phyloP scores from a whole-genome alignment of 2,329 filamentous ascomycete species.

The Cephalotrichum gorgonifer region DNA sequence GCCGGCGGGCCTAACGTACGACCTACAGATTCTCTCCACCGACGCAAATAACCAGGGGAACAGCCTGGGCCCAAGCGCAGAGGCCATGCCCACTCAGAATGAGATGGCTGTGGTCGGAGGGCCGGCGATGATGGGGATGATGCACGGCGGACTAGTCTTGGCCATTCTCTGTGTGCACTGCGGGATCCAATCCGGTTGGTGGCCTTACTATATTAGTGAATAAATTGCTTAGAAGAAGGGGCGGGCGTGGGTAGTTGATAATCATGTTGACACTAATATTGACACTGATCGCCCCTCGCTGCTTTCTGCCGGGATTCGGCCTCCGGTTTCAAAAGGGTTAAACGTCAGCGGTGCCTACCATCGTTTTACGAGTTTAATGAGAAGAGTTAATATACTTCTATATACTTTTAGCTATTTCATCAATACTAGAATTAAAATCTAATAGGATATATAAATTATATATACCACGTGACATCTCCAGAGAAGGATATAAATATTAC shows the following conservation, averaged over 20 bases:
- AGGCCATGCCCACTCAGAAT: background rate
- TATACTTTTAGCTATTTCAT: too few species aligned
- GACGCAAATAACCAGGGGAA: background rate
- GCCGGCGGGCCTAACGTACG: constrained; percentile 29
- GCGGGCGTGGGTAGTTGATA: too few species aligned
- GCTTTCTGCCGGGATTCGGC: too few species aligned
- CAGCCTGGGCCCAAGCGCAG: background rate
- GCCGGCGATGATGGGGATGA: background rate
- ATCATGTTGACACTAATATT: too few species aligned
- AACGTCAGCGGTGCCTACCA: too few species aligned
- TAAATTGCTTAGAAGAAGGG: background rate
- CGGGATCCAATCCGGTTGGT: background rate
- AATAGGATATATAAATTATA: background rate
- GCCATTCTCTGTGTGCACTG: background rate
- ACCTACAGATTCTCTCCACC: constrained; percentile 24
- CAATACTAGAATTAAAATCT: background rate
- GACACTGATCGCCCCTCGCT: too few species aligned
- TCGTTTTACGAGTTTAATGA: too few species aligned
- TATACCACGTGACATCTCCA: background rate
- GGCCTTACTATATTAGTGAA: background rate
- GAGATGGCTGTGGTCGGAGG: background rate
- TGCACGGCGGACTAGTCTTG: background rate
- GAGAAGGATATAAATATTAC: background rate
- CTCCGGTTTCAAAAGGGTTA: too few species aligned
- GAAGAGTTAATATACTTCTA: too few species aligned